Percentiles rank a stretch among this genome's conserved stretches.
phyloP scores from a whole-genome alignment of 257 asterid genomes.

The Solanum paucissectum region DNA sequence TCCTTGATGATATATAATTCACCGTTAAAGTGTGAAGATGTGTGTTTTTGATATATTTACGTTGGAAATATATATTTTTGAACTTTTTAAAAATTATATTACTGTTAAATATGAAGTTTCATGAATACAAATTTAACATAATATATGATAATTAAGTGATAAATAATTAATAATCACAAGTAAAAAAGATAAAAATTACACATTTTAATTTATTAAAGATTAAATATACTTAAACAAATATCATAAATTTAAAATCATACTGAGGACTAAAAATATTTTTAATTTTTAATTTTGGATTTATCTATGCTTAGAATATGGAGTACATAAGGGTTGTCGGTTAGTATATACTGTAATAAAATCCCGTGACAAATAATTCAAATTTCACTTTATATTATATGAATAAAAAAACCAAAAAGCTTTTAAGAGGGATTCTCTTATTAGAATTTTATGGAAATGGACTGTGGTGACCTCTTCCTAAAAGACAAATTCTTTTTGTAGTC shows the following conservation, averaged over 20 bases:
- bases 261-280: not conserved
- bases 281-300: not conserved
- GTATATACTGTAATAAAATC: not conserved
- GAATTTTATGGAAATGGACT: not conserved
- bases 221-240: not conserved
- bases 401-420: not conserved
- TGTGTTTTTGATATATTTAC: not conserved
- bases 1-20: not conserved
- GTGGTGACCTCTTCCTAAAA: slow-evolving; percentile 1
- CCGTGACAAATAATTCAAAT: not conserved
- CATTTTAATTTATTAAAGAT: not conserved
- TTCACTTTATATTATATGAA: not conserved
- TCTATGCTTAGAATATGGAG: not conserved
- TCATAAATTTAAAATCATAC: not conserved
- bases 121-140: not conserved
- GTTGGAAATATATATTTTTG: not conserved
- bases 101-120: not conserved
- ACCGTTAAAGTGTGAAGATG: not conserved
- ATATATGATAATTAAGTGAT: not conserved
- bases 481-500: slow-evolving; percentile 14
- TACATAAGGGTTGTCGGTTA: not conserved
- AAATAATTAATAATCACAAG: not conserved
- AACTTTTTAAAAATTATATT: not conserved
- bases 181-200: not conserved
- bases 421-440: slow-evolving; percentile 10